Base-by-base conservation (phyloP, 805 yeast species). In the Deakozyma indianensis region DNA sequence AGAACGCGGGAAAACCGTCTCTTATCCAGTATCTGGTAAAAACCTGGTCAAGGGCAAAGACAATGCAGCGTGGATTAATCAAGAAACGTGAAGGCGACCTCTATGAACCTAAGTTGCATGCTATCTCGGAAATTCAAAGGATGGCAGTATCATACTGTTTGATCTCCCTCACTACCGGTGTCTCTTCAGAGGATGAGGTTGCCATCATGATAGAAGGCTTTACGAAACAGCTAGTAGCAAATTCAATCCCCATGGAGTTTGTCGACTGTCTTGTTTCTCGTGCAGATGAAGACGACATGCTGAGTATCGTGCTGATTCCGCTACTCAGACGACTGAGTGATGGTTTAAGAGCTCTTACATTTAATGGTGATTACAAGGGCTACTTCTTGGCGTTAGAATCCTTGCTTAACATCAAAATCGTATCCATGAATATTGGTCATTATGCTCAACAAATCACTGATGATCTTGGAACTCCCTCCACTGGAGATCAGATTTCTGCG, bases 381-480 rank as follows among this genome's bases (percentile, higher is more conserved):
- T 80, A 78, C 56, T 65, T 75, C 16, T 65, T 70, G 42, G 70
- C 74, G 23, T 59, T 83, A 47, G 69, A 77, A 4, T 59, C 78
- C 14, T 70, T 83, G 50, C 70, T 80, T 2, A 64, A 69, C 20
- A 71, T 74, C 51, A 84, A 82, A 56, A 61, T 68, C 1, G 79
- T 83, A 20, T 83, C 92, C 1, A 64, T 75, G 0, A 57, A 69
- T 1, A 71, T 86, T 50, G 69, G 85, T 1, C 65, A 74, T 51
- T 64, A 78, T 35, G 74, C 76, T 42, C 70, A 70, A 1, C 80
- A 81, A 56, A 62, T 63, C 14, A 42, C 54, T 68, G 74, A 70
- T 1, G 68, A 69, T 4, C 62, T 67, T 43, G 18, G 18, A 7
- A 20, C 18, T 32, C 7, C 18, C 38, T 51, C 60, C 14, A 63